Percentiles rank a stretch among this genome's conserved stretches.
Conservation (phyloP, 2,329 filamentous ascomycete genomes). For the Colletotrichum incanum region DNA sequence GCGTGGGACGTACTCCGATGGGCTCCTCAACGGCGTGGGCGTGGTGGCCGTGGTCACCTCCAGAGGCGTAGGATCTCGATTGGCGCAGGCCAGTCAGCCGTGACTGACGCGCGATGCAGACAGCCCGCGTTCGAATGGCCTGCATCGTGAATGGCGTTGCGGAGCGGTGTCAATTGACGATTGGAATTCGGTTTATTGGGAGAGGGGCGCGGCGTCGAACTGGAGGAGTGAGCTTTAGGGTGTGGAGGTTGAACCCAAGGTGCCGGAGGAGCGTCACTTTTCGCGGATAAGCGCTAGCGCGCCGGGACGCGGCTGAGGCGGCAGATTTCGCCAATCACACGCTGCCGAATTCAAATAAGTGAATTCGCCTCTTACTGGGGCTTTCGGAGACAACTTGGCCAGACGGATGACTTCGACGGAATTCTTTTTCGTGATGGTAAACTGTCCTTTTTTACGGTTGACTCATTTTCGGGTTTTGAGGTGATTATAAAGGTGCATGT, state of each 20-base stretch:
- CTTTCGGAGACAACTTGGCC: constrained; percentile 41
- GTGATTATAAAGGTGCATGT: constrained; percentile 5
- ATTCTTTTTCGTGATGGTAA: constrained; percentile 40
- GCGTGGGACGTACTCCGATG: constrained; percentile 66
- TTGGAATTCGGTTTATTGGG: constrained; percentile 11
- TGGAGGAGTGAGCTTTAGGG: constrained; percentile 35
- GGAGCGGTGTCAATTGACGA: constrained; percentile 39
- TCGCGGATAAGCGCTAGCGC: constrained; percentile 33
- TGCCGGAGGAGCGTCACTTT: constrained; percentile 39
- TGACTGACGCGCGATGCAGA: constrained; percentile 56
- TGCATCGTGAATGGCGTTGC: constrained; percentile 51
- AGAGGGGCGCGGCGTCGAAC: constrained; percentile 17
- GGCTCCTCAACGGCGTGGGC: constrained; percentile 65
- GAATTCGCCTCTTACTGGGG: constrained; percentile 34
- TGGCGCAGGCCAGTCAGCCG: constrained; percentile 52
- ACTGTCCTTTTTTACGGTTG: constrained; percentile 42
- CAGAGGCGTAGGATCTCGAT: constrained; percentile 69
- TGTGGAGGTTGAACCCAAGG: constrained; percentile 37
- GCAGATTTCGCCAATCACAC: constrained; percentile 23
- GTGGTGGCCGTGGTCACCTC: constrained; percentile 62
- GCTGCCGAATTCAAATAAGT: constrained; percentile 44
- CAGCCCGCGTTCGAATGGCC: constrained; percentile 55
- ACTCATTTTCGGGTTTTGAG: constrained; percentile 28
- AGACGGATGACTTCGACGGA: constrained; percentile 36
- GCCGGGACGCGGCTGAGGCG: constrained; percentile 13